Percentiles rank a stretch among this genome's conserved stretches.
Conservation (phyloP, 768 basidiomycete species). For the Tephrocybe sp. region DNA sequence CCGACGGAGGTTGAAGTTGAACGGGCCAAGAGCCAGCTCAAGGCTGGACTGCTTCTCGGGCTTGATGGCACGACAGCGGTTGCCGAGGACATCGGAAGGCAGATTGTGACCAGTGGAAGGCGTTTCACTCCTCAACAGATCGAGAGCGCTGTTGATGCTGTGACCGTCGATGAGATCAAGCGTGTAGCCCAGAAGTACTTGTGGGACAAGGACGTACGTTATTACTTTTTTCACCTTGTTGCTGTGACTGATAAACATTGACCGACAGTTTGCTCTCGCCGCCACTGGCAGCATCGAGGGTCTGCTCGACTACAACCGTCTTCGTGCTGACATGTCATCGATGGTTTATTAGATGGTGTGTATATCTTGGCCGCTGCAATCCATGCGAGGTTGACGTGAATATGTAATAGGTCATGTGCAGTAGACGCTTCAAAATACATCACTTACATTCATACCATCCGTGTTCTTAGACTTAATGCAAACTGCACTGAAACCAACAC, state of each 20-base stretch:
- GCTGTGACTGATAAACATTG: constrained; percentile 11
- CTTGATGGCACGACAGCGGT: constrained; percentile 96
- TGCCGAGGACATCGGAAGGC: constrained; percentile 98
- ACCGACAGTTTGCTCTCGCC: constrained; percentile 71
- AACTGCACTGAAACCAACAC: background rate
- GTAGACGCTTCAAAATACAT: constrained; percentile 14
- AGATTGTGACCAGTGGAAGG: constrained; percentile 91
- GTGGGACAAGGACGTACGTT: constrained; percentile 91
- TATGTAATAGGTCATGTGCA: constrained; percentile 1
- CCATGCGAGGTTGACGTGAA: background rate
- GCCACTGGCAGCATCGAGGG: constrained; percentile 91
- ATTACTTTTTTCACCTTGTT: background rate
- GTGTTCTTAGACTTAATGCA: background rate
- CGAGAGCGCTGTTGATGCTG: constrained; percentile 89
- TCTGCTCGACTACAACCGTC: constrained; percentile 91
- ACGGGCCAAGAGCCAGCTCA: constrained; percentile 97
- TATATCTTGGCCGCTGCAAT: background rate
- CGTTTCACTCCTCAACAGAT: constrained; percentile 92
- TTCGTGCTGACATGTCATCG: constrained; percentile 81
- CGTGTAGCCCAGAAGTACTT: constrained; percentile 95
- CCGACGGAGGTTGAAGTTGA: constrained; percentile 89
- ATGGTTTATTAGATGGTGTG: constrained; percentile 61
- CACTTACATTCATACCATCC: constrained; percentile 8
- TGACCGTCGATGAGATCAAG: constrained; percentile 86
- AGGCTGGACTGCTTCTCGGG: constrained; percentile 86